Conservation (phyloP, 2,329 filamentous ascomycete genomes). For the Grosmannia penicillata region DNA sequence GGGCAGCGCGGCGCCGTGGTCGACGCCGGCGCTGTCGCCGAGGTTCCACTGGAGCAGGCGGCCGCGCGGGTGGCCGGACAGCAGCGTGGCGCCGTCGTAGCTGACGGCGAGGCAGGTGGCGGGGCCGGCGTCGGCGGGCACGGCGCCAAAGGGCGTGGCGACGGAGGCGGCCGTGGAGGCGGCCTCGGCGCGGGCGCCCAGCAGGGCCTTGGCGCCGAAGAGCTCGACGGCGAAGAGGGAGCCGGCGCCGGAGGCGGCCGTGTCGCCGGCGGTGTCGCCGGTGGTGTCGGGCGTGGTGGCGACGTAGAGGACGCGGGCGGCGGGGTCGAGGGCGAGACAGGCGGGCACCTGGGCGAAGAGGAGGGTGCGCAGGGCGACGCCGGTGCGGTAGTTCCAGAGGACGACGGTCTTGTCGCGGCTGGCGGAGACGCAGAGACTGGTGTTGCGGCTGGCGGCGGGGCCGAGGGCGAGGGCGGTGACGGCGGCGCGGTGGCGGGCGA, state of each 20-base stretch:
- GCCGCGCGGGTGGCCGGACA: constrained; percentile 71
- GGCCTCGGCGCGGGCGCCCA: constrained; percentile 39
- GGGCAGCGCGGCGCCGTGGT: constrained; percentile 37
- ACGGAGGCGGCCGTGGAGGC: constrained; percentile 43
- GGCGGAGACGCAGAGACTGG: constrained; percentile 71
- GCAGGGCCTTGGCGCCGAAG: constrained; percentile 35
- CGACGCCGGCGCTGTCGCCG: constrained; percentile 26
- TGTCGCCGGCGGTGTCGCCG: not conserved
- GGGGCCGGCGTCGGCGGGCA: constrained; percentile 49
- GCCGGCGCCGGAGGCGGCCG: not conserved
- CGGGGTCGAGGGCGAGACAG: constrained; percentile 65
- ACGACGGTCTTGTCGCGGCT: constrained; percentile 80
- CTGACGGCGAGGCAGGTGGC: constrained; percentile 56
- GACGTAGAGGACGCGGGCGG: constrained; percentile 67
- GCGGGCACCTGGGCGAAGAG: constrained; percentile 61
- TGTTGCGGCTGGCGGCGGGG: constrained; percentile 44
- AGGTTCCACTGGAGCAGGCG: constrained; percentile 72
- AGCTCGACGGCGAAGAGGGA: constrained; percentile 63
- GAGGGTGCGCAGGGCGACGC: constrained; percentile 63
- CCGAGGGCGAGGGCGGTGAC: constrained; percentile 51
- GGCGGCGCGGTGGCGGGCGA: constrained; percentile 63
- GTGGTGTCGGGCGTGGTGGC: constrained; percentile 56
- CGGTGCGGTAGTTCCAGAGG: constrained; percentile 82
- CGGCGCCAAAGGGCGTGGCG: constrained; percentile 36
- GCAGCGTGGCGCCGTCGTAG: constrained; percentile 66